These are phyloP conservation scores for Hyaloscypha variabilis DNA, from an alignment of 495 filamentous ascomycete genomes.

Conservation along the genomic window DNA sequence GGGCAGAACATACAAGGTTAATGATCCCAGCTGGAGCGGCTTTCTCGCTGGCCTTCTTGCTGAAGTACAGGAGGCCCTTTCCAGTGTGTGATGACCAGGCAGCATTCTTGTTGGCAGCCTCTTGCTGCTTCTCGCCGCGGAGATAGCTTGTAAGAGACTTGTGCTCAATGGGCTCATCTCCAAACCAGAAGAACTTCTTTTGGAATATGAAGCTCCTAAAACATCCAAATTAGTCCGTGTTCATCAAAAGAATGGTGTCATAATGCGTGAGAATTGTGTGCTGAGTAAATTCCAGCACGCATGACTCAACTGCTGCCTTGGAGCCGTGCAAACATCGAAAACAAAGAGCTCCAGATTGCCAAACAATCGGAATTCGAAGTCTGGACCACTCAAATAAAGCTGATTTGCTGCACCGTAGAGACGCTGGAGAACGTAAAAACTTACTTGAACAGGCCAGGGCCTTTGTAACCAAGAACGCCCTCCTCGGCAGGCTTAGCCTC, in stretches of 20 bases:
- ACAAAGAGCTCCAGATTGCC: background rate
- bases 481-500: conserved; percentile 49
- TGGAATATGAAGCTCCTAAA: conserved; percentile 63
- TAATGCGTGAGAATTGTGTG: background rate
- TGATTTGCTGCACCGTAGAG: conserved; percentile 39
- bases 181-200: conserved; percentile 94
- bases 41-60: conserved; percentile 81
- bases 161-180: conserved; percentile 73
- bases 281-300: background rate
- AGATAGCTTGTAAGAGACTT: conserved; percentile 76
- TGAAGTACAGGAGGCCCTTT: conserved; percentile 92
- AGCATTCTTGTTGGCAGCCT: conserved; percentile 74
- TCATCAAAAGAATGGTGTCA: background rate
- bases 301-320: background rate
- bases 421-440: conserved; percentile 34
- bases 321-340: background rate
- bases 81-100: conserved; percentile 92
- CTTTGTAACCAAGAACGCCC: conserved; percentile 85
- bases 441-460: conserved; percentile 88
- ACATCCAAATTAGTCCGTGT: background rate
- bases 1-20: conserved; percentile 67
- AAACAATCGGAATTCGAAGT: background rate
- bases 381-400: background rate
- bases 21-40: conserved; percentile 76
- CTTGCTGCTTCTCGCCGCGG: conserved; percentile 75